Percentiles rank a stretch among this genome's conserved stretches.
Evolutionary conservation across 805 yeast species (phyloP).

Genomic region (Wickerhamiella sorbophila): DNA sequence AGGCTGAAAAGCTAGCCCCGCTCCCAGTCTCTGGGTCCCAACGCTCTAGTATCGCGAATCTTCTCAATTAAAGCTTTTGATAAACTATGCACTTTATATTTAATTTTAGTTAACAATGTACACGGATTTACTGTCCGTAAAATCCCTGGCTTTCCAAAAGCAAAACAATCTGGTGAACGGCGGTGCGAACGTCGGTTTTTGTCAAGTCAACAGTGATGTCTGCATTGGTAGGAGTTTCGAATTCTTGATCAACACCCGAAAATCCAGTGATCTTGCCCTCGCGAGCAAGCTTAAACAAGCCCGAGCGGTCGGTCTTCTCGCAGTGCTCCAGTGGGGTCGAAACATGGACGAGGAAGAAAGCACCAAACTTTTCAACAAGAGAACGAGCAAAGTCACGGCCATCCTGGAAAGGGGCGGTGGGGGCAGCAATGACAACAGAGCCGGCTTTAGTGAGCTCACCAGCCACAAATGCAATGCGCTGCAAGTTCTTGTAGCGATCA

Average conservation of each 20-base stretch:
- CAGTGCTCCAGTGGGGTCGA: constrained; percentile 35
- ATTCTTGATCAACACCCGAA: constrained; percentile 35
- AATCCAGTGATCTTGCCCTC: constrained; percentile 34
- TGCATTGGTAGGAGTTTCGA: constrained; percentile 36
- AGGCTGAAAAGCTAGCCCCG: neutral
- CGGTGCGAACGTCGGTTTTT: constrained; percentile 46
- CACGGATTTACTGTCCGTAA: constrained; percentile 28
- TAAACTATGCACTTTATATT: neutral
- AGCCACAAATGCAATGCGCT: constrained; percentile 46
- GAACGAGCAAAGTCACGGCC: constrained; percentile 32
- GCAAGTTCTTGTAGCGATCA: constrained; percentile 29
- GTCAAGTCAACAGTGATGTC: constrained; percentile 44
- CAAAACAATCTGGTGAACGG: constrained; percentile 58
- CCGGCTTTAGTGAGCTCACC: constrained; percentile 79
- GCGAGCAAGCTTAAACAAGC: constrained; percentile 34
- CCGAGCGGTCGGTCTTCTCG: constrained; percentile 36
- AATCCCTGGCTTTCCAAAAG: constrained; percentile 74
- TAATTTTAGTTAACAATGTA: neutral
- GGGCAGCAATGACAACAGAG: constrained; percentile 69
- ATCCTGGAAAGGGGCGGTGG: constrained; percentile 33
- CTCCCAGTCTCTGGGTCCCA: neutral
- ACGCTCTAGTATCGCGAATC: neutral
- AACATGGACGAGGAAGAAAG: constrained; percentile 39
- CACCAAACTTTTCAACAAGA: constrained; percentile 34
- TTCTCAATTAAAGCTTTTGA: neutral